These are phyloP conservation scores for Diaporthe vexans DNA, from an alignment of 2,329 filamentous ascomycete species.

Conservation along the genomic window DNA sequence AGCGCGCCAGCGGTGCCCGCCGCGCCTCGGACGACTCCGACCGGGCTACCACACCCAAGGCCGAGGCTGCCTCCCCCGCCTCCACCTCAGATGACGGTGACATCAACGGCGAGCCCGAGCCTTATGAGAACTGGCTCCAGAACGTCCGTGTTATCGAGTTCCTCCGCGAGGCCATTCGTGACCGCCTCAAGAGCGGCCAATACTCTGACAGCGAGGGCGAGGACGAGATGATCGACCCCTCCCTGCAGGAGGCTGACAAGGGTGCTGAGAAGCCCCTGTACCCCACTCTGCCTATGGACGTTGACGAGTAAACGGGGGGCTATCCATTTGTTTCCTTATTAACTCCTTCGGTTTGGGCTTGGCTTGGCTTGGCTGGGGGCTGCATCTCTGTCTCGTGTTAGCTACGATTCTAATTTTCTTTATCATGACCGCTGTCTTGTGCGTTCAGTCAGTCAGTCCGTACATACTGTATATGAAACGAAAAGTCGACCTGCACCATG, in stretches of 20 bases:
- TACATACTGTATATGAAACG: constrained; percentile 18
- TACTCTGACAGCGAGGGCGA: constrained; percentile 58
- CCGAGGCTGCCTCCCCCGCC: constrained; percentile 59
- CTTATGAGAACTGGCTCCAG: constrained; percentile 75
- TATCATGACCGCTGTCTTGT: constrained; percentile 11
- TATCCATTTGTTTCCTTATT: not conserved
- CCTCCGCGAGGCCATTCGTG: constrained; percentile 69
- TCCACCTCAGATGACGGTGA: constrained; percentile 72
- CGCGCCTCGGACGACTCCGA: constrained; percentile 56
- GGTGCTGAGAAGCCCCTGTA: constrained; percentile 52
- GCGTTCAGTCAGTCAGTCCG: constrained; percentile 18
- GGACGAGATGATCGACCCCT: constrained; percentile 50
- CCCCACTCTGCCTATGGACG: constrained; percentile 49
- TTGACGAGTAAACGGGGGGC: constrained; percentile 30
- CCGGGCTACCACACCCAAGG: constrained; percentile 60
- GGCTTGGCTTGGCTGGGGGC: constrained; percentile 7
- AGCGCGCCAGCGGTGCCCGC: constrained; percentile 65
- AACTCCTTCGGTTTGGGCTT: not conserved
- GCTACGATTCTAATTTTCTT: constrained; percentile 24
- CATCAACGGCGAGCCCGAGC: constrained; percentile 68
- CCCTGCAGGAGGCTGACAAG: constrained; percentile 48
- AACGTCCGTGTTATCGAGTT: constrained; percentile 76
- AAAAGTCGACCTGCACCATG: constrained; percentile 7
- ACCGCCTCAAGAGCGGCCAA: constrained; percentile 69
- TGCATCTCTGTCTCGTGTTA: constrained; percentile 15